These are phyloP conservation scores for Tolypocladium pustulatum DNA, from an alignment of 2,329 filamentous ascomycete species.

Conservation along the genomic window DNA sequence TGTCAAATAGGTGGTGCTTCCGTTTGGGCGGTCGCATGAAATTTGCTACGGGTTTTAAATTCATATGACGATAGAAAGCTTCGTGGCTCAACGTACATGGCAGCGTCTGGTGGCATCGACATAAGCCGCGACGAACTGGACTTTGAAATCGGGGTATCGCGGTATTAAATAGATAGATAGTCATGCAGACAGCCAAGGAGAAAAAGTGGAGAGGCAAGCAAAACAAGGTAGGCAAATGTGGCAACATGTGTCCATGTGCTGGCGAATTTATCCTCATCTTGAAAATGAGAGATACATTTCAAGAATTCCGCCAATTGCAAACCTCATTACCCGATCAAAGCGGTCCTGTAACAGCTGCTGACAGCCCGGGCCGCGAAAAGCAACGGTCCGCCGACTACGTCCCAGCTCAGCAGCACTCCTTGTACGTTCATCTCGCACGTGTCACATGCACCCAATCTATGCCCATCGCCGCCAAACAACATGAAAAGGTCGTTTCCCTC, in stretches of 20 bases:
- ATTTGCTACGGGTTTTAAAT: background rate
- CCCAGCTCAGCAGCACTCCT: background rate
- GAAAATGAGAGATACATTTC: slow-evolving; percentile 12
- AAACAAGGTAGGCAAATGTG: background rate
- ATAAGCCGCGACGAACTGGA: background rate
- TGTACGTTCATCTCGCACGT: background rate
- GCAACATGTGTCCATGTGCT: background rate
- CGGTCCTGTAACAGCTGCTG: background rate
- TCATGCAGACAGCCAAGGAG: background rate
- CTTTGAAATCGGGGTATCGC: background rate
- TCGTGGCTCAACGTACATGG: background rate
- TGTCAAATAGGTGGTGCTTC: slow-evolving; percentile 1
- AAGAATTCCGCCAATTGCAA: background rate
- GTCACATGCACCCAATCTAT: background rate
- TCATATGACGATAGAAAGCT: background rate
- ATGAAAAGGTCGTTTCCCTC: background rate
- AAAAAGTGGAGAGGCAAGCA: background rate
- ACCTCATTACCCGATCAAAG: background rate
- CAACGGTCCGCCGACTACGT: background rate
- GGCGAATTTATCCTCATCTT: slow-evolving; percentile 6
- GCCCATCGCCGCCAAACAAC: background rate
- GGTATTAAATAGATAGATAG: background rate
- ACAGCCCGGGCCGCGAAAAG: background rate
- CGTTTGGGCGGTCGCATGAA: background rate
- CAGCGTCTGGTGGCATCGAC: background rate